Percentiles rank a stretch among this genome's conserved stretches.
phyloP scores from a whole-genome alignment of 2,329 filamentous ascomycete species.

The Trichoderma koningiopsis region DNA sequence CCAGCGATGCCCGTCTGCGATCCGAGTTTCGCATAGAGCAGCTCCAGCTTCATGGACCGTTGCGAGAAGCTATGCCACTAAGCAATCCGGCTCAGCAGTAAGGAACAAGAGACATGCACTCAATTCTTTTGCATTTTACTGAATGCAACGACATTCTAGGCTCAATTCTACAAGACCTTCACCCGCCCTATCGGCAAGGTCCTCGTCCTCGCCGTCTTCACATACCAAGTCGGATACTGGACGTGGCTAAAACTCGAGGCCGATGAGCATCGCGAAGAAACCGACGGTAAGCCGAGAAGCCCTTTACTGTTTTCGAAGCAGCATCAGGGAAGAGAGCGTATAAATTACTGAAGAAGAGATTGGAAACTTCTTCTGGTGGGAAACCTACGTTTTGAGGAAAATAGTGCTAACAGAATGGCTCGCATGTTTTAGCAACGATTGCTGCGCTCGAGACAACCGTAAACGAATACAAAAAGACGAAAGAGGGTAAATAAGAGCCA shows the following conservation, averaged over 20 bases:
- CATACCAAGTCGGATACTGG: conserved; percentile 78
- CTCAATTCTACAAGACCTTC: conserved; percentile 74
- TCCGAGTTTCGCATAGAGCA: not conserved
- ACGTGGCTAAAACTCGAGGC: conserved; percentile 73
- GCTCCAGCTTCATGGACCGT: not conserved
- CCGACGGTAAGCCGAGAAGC: conserved; percentile 50
- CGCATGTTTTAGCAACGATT: conserved; percentile 20
- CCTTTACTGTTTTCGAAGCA: not conserved
- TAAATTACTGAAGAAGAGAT: not conserved
- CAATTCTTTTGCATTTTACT: not conserved
- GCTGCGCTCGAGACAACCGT: conserved; percentile 23
- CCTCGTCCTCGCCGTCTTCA: conserved; percentile 72
- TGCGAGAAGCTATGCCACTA: conserved; percentile 34
- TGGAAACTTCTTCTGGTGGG: not conserved
- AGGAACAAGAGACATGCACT: conserved; percentile 24
- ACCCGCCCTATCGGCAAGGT: conserved; percentile 73
- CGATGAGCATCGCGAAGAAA: conserved; percentile 65
- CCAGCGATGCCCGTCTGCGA: not conserved
- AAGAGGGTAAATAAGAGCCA: not conserved
- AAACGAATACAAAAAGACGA: conserved; percentile 19
- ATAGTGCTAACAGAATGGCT: not conserved
- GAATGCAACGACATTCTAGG: conserved; percentile 41
- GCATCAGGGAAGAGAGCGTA: not conserved
- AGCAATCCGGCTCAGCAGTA: conserved; percentile 35
- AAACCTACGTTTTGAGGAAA: not conserved